Evolutionary conservation across 768 basidiomycete genomes (phyloP).

Genomic region (Clavulina sp.): DNA sequence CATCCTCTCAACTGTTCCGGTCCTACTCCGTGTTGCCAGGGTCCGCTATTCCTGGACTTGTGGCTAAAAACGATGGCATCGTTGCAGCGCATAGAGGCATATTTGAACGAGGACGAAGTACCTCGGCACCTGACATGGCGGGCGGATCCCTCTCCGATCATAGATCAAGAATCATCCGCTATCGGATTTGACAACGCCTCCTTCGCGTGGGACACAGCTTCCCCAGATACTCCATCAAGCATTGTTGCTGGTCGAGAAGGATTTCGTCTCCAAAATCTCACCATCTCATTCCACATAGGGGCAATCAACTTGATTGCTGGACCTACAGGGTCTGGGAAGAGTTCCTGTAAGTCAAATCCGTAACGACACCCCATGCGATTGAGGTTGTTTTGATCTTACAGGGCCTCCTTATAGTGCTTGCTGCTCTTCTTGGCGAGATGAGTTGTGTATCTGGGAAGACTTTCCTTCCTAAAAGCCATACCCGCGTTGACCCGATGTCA

Average conservation of each 20-base stretch:
- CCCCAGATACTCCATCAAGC: too few species aligned
- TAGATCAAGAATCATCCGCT: too few species aligned
- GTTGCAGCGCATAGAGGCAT: slow-evolving; percentile 49
- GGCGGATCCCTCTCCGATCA: too few species aligned
- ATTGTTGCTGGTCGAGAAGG: too few species aligned
- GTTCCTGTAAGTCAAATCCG: slow-evolving; percentile 27
- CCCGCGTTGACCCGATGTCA: slow-evolving; percentile 20
- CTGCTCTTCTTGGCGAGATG: slow-evolving; percentile 55
- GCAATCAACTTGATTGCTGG: slow-evolving; percentile 40
- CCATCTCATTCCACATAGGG: slow-evolving; percentile 53
- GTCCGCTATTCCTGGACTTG: not conserved
- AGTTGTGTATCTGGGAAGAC: slow-evolving; percentile 20
- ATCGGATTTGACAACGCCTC: not conserved
- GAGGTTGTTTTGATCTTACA: not conserved
- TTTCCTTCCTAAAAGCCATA: slow-evolving; percentile 48
- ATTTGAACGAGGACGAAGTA: slow-evolving; percentile 56
- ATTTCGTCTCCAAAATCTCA: slow-evolving; percentile 54
- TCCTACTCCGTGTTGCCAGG: not conserved
- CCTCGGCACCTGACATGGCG: too few species aligned
- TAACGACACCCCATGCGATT: not conserved
- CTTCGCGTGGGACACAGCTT: not conserved
- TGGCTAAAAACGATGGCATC: slow-evolving; percentile 13
- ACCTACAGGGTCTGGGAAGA: slow-evolving; percentile 72
- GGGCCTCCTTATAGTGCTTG: too few species aligned
- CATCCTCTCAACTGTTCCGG: too few species aligned